phyloP scores from a whole-genome alignment of 2,329 filamentous ascomycete genomes.

The Fusarium piperis region DNA sequence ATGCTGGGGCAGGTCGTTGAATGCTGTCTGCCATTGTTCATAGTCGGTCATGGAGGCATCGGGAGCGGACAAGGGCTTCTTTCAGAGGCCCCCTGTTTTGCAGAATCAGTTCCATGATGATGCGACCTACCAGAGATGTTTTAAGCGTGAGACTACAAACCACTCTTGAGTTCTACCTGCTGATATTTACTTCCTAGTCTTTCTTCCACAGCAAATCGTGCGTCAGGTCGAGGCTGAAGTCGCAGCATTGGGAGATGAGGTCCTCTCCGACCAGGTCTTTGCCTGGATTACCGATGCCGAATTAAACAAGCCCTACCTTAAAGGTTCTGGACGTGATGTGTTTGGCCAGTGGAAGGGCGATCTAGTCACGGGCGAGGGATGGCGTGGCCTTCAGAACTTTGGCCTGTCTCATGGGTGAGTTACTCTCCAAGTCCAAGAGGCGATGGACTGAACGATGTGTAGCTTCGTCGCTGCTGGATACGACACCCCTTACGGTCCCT shows the following conservation, averaged over 20 bases:
- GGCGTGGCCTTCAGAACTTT: conserved; percentile 69
- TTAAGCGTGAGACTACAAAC: conserved; percentile 54
- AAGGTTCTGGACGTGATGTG: conserved; percentile 64
- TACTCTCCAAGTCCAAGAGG: background rate
- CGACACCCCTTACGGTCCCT: conserved; percentile 59
- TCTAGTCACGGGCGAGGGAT: conserved; percentile 73
- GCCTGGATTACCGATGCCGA: conserved; percentile 71
- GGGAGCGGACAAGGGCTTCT: conserved; percentile 62
- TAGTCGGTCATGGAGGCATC: conserved; percentile 53
- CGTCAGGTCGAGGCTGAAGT: conserved; percentile 55
- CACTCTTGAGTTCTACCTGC: background rate
- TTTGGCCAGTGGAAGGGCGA: conserved; percentile 69
- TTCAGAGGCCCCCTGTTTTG: conserved; percentile 62
- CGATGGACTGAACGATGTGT: background rate
- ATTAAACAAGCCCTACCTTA: conserved; percentile 69
- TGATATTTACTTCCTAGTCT: background rate
- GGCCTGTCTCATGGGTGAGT: conserved; percentile 63
- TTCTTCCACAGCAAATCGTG: conserved; percentile 55
- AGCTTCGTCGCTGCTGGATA: conserved; percentile 69
- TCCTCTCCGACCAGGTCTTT: conserved; percentile 65
- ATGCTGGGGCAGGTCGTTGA: no score
- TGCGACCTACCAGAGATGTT: conserved; percentile 59
- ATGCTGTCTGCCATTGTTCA: no score
- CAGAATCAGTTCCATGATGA: conserved; percentile 68
- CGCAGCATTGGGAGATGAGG: conserved; percentile 59